Evolutionary conservation across 805 yeast genomes (phyloP).

Genomic region (Jamesozyma spencerorum): DNA sequence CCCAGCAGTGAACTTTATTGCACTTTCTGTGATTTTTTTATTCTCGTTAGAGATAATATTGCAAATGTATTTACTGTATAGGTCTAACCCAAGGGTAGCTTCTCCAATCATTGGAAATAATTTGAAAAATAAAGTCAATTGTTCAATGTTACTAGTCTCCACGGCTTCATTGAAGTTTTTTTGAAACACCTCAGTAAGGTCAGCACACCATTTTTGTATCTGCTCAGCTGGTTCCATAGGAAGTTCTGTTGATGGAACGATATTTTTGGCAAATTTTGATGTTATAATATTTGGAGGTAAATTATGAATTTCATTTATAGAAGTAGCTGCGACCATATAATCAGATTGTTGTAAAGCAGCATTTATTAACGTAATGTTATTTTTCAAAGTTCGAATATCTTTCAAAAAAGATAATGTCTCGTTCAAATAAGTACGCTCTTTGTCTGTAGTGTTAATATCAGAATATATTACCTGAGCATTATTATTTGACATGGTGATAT

Average conservation of each 20-base stretch:
- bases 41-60: slow-evolving; percentile 74
- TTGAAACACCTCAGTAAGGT: slow-evolving; percentile 49
- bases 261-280: slow-evolving; percentile 66
- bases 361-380: slow-evolving; percentile 53
- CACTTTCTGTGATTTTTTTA: slow-evolving; percentile 48
- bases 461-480: slow-evolving; percentile 60
- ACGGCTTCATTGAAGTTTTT: slow-evolving; percentile 67
- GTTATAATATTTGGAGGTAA: slow-evolving; percentile 49
- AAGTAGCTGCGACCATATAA: slow-evolving; percentile 71
- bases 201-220: slow-evolving; percentile 47
- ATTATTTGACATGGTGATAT: slow-evolving; percentile 52
- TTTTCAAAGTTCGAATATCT: slow-evolving; percentile 56
- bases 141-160: slow-evolving; percentile 49
- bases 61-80: slow-evolving; percentile 81
- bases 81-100: slow-evolving; percentile 58
- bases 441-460: slow-evolving; percentile 59
- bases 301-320: slow-evolving; percentile 44
- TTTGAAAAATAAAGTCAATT: slow-evolving; percentile 70
- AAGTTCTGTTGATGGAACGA: slow-evolving; percentile 78
- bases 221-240: slow-evolving; percentile 67
- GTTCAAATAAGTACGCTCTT: slow-evolving; percentile 56
- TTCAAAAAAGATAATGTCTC: slow-evolving; percentile 56
- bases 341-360: slow-evolving; percentile 56
- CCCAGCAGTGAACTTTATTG: slow-evolving; percentile 32
- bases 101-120: slow-evolving; percentile 80